Evolutionary conservation across 1,139 yeast genomes (phyloP), one percentile per base, ranked within the genome.

Genomic region (Groenewaldozyma auringiensis): DNA sequence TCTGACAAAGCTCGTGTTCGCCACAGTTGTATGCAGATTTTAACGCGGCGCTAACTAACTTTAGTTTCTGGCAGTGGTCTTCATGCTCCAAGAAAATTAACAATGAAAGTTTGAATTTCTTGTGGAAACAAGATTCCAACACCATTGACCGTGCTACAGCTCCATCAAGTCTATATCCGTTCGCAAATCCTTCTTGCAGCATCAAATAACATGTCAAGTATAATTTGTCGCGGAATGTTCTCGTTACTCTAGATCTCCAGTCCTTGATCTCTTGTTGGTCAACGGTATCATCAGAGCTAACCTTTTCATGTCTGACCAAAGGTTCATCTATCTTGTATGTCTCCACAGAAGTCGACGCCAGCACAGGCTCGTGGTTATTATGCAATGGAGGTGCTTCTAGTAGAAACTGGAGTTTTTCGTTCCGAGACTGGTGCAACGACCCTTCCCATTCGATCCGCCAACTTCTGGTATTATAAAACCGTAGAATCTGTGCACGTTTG

Each of bases 41-140:
- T n/a, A 57, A 45, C 4, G 58, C 60, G 21, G 33, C 41, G 9
- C 44, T 37, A 14, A 56, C 41, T 25, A 53, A 48, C 11, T 37
- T 34, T 18, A 20, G 27, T 27, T 51, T 51, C 17, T 43, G 29
- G 3, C 47, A 34, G 8, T 27, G 9, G 14, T 31, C 22, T 8
- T 37, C 38, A 11, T 25, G 20, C 20, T 56, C 59, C 41, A 51
- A 53, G 22, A 45, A 41, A 13, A 43, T 39, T 35, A 54, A 56
- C n/a, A 55, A n/a, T 29, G 39, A 42, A 35, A 54, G 40, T 16
- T 51, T 55, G 2, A 50, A 43, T 2, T 45, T 34, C 33, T 40
- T 38, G 40, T 49, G 50, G n/a, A 43, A 35, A 18, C 38, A 35
- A 21, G 34, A 20, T 34, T 21, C 33, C 36, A 41, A 43, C 40